phyloP scores from a whole-genome alignment of 1,284 basidiomycete genomes.

The Coriolopsis trogii region DNA sequence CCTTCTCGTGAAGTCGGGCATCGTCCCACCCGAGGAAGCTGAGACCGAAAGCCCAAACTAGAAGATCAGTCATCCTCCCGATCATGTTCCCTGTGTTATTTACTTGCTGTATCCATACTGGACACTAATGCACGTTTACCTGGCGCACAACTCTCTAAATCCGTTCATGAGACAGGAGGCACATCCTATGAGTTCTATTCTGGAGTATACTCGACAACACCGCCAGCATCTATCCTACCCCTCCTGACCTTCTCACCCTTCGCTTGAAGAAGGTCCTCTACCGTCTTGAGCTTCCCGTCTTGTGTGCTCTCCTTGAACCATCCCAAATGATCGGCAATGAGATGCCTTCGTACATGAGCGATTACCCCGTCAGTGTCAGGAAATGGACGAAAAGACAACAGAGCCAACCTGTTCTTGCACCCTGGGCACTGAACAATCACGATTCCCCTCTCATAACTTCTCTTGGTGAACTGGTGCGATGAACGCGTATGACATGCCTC shows the following conservation, averaged over 20 bases:
- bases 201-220: conserved; percentile 44
- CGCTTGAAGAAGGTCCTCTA: conserved; percentile 80
- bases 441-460: conserved; percentile 86
- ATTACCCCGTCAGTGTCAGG: not conserved
- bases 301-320: conserved; percentile 89
- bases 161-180: too few relatives aligned
- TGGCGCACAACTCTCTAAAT: too few relatives aligned
- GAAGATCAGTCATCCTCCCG: not conserved
- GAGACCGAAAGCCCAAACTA: conserved; percentile 8
- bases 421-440: conserved; percentile 92
- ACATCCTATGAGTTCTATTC: conserved; percentile 14
- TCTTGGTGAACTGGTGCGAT: conserved; percentile 86
- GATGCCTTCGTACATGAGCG: conserved; percentile 53
- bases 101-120: conserved; percentile 11
- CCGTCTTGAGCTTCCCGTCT: conserved; percentile 71
- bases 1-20: conserved; percentile 73
- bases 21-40: conserved; percentile 51
- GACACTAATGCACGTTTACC: conserved; percentile 2
- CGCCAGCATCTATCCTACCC: conserved; percentile 53
- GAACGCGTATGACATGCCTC: conserved; percentile 79
- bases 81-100: not conserved
- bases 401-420: conserved; percentile 81
- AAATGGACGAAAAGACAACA: not conserved
- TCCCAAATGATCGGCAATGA: conserved; percentile 90
- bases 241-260: conserved; percentile 77